Conservation (phyloP, 2,329 filamentous ascomycete species). For the Onygena corvina region DNA sequence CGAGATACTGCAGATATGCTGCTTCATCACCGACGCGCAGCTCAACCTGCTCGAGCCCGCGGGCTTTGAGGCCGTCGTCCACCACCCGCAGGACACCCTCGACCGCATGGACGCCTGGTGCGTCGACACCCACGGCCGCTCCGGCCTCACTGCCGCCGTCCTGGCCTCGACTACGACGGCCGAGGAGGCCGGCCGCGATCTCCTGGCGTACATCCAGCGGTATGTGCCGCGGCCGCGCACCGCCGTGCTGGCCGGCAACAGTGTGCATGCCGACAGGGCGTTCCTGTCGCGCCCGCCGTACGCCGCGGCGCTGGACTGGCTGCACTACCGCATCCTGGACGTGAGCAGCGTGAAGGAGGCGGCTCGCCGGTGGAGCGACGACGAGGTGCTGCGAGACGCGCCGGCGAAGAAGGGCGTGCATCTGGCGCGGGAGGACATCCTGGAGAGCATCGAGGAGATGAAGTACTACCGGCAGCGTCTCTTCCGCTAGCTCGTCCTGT, state of each 20-base stretch:
- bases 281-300: conserved; percentile 71
- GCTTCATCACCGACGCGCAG: conserved; percentile 73
- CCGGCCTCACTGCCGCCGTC: conserved; percentile 69
- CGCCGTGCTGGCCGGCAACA: conserved; percentile 79
- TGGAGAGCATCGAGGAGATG: conserved; percentile 91
- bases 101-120: conserved; percentile 86
- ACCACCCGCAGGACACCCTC: conserved; percentile 58
- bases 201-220: conserved; percentile 66
- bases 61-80: conserved; percentile 71
- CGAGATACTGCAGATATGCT: conserved; percentile 81
- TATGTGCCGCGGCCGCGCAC: conserved; percentile 54
- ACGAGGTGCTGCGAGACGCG: conserved; percentile 47
- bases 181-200: conserved; percentile 55
- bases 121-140: conserved; percentile 60
- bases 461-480: conserved; percentile 56
- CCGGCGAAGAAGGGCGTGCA: conserved; percentile 67
- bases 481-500: not conserved
- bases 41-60: conserved; percentile 61
- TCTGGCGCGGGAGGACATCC: conserved; percentile 74
- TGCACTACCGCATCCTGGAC: conserved; percentile 85
- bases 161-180: conserved; percentile 61
- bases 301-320: conserved; percentile 55
- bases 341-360: conserved; percentile 90
- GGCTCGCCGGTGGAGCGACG: conserved; percentile 62
- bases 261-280: conserved; percentile 74